Evolutionary conservation across 2,329 filamentous ascomycete species (phyloP).

Genomic region (Hymenotorrendiella dingleyae): DNA sequence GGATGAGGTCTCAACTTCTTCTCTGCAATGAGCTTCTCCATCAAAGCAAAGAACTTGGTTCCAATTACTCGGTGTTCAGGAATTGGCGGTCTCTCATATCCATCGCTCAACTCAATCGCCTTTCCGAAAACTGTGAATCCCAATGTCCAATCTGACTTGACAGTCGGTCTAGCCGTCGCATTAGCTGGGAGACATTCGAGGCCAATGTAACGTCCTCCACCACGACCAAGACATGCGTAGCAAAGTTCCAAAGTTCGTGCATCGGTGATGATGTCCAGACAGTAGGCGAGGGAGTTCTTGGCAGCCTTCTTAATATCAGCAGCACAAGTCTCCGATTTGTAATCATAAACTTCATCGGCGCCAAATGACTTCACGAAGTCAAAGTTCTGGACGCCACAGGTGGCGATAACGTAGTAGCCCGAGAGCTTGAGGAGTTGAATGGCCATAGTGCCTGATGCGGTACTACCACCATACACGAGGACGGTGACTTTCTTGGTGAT

Average conservation of each 20-base stretch:
- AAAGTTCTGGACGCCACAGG: constrained; percentile 34
- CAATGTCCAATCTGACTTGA: constrained; percentile 29
- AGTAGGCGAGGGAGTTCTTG: constrained; percentile 28
- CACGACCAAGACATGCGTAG: constrained; percentile 33
- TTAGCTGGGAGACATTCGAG: constrained; percentile 4
- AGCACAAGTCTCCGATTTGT: constrained; percentile 28
- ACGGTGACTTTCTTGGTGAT: constrained; percentile 20
- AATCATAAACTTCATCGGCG: constrained; percentile 39
- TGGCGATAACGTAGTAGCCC: constrained; percentile 26
- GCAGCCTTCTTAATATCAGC: constrained; percentile 35
- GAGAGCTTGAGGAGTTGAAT: constrained; percentile 37
- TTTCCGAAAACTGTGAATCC: constrained; percentile 27
- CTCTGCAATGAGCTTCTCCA: constrained; percentile 26
- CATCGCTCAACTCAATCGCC: constrained; percentile 18
- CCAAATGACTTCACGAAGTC: constrained; percentile 35
- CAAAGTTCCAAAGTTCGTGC: constrained; percentile 31
- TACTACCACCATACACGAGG: constrained; percentile 41
- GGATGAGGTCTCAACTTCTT: constrained; percentile 31
- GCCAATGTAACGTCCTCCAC: constrained; percentile 28
- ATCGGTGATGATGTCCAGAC: constrained; percentile 15
- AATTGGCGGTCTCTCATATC: constrained; percentile 16
- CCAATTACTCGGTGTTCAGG: constrained; percentile 10
- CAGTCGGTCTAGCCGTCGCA: constrained; percentile 3
- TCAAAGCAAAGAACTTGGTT: constrained; percentile 4
- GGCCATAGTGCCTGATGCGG: constrained; percentile 37